Base-by-base conservation (phyloP, 2,329 filamentous ascomycete genomes). In the Trichothecium sympodiale region DNA sequence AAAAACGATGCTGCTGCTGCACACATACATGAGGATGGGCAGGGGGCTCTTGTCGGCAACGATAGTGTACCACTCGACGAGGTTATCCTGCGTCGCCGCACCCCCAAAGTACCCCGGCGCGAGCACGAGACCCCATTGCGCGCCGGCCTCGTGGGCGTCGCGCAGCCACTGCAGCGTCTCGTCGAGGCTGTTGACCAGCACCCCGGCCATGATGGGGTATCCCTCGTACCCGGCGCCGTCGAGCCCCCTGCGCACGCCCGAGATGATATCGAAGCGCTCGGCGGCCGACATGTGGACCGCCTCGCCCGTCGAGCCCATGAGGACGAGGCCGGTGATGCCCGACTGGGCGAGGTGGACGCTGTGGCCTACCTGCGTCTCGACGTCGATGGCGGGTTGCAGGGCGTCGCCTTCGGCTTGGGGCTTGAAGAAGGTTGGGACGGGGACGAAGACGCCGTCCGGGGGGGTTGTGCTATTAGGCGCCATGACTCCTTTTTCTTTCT, bases 101-200 rank as follows among this genome's bases (percentile, higher is more conserved):
- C 63, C 57, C 3, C 74, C 75, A 53, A 81, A 82, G 52, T 81
- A 82, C 1, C 75, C 75, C 0, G 76, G 77, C 29, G 72, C 71
- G 31, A 82, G 64, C 26, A 76, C 71, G 39, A 81, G 58, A 16
- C 74, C 77, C 17, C 33, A 42, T 29, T 38, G 32, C n/a, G 40
- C 40, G 12, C 40, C 40, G 5, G 37, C 40, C 27, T 36, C 33
- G 17, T 36, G 31, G 15, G 35, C 31, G 10, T 38, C 35, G 14
- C 32, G 26, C 25, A 42, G 37, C 35, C 35, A 38, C 29, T 40
- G 32, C 17, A 42, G 32, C 16, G 35, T 31, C 37, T 42, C 45
- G 25, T 69, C 65, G 18, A 77, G 60, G 40, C 68, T 68, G 48
- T 77, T 69, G 10, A 67, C 64, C 20, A 74, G 62, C 0, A 71